Conservation (phyloP, 1,284 basidiomycete genomes). For the Sphagnurus paluster region DNA sequence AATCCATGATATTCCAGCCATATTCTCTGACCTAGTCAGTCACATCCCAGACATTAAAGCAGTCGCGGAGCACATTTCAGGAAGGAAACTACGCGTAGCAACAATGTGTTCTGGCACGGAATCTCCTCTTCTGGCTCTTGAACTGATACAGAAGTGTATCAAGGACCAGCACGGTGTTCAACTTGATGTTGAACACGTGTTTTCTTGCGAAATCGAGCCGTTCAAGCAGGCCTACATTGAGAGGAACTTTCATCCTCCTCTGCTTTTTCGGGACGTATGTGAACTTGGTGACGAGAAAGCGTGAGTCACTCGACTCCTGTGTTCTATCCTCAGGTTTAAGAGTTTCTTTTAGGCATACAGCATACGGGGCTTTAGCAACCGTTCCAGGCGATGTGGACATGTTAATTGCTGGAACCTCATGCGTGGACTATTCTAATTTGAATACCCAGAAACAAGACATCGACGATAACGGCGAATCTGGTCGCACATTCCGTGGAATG, state of each 20-base stretch:
- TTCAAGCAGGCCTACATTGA: conserved; percentile 99
- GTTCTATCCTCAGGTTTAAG: background rate
- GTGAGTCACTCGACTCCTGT: conserved; percentile 40
- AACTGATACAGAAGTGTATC: conserved; percentile 78
- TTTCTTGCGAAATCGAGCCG: conserved; percentile 97
- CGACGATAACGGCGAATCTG: conserved; percentile 85
- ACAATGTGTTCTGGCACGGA: conserved; percentile 99
- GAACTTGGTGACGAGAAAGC: conserved; percentile 82
- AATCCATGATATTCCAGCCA: conserved; percentile 78
- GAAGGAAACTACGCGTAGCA: conserved; percentile 87
- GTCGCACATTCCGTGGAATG: conserved; percentile 91
- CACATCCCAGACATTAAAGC: conserved; percentile 69
- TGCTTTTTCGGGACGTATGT: conserved; percentile 93
- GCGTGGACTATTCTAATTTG: conserved; percentile 94
- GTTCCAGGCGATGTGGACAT: conserved; percentile 93
- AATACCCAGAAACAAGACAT: conserved; percentile 94
- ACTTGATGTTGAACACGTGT: conserved; percentile 87
- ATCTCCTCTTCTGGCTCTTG: conserved; percentile 88
- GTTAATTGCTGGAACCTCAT: conserved; percentile 91
- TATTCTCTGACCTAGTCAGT: conserved; percentile 83
- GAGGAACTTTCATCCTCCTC: conserved; percentile 88
- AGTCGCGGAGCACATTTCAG: conserved; percentile 71
- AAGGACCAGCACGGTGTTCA: conserved; percentile 66
- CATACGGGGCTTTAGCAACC: conserved; percentile 83
- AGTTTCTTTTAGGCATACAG: conserved; percentile 66